Evolutionary conservation across 257 asterid species (phyloP), one percentile per base, ranked within the genome.

Genomic region (Hygrophila difformis): DNA sequence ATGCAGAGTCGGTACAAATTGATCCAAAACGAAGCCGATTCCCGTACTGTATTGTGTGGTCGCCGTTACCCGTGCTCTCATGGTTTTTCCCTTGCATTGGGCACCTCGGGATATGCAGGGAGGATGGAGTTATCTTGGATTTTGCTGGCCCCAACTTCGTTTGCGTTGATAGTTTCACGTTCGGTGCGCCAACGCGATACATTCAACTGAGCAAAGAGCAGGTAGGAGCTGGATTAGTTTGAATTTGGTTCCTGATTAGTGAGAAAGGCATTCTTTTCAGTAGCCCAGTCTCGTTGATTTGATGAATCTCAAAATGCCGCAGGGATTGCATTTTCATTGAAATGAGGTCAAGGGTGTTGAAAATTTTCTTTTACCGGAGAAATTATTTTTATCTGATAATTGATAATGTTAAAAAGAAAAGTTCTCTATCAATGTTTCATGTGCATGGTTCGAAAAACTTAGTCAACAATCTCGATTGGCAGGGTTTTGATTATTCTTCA

Each of bases 111-210:
- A 72, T 85, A 33, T 82, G 98, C 46, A 72, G 94, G 61, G 88
- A 82, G 57, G 94, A 89, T 34, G 98, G 98, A 1, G 92, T 89
- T 46, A 79, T 85, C 49, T 47, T 89, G 78, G 98, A 89, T 59
- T 89, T 89, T 49, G 98, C 92, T 0, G 94, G 96, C 47, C 96
- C 96, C 1, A 89, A 85, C 61, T 89, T 65, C 64, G 94, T 89
- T 2, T 79, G 84, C 11, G 93, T 89, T 23, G 98, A 85, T 72
- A 85, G 65, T 62, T 89, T 89, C 37, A 65, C 96, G 0, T 89
- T 89, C 42, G 98, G 96, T 18, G 63, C 87, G 18, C 96, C 96
- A 5, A 70, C 96, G 3, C 76, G 93, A 17, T 89, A 82, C 65
- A 23, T 77, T 65, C 93, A 66, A 41, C 68, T 89, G 16, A 70